Conservation (phyloP, 2,329 filamentous ascomycete species). For the Ceratocystis cubensis region DNA sequence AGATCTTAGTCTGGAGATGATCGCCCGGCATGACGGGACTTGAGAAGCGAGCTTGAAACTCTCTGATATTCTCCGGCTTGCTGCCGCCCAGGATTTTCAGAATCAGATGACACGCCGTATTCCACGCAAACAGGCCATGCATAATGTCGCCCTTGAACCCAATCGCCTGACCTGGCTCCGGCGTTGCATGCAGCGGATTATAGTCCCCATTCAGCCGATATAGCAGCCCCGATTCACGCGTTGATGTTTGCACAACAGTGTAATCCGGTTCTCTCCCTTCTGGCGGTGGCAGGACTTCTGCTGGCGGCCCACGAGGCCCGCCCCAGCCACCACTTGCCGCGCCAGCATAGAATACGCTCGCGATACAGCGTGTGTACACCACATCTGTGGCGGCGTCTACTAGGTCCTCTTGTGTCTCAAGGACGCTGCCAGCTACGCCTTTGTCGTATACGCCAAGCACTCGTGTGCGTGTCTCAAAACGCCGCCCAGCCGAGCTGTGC, state of each 20-base stretch:
- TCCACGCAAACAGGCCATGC: conserved; percentile 82
- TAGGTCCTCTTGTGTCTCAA: conserved; percentile 66
- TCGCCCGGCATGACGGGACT: conserved; percentile 74
- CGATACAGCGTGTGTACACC: conserved; percentile 45
- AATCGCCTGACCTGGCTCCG: conserved; percentile 76
- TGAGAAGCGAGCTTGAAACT: conserved; percentile 82
- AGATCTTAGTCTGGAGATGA: conserved; percentile 68
- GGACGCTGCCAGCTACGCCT: conserved; percentile 67
- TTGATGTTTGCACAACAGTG: conserved; percentile 58
- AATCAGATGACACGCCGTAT: conserved; percentile 60
- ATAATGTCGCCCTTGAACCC: conserved; percentile 83
- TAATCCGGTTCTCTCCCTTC: conserved; percentile 58
- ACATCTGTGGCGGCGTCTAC: conserved; percentile 52
- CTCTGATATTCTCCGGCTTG: conserved; percentile 68
- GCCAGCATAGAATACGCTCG: conserved; percentile 65
- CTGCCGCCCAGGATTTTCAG: conserved; percentile 61
- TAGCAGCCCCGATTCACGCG: conserved; percentile 56
- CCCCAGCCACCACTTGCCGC: conserved; percentile 60
- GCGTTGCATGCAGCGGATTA: conserved; percentile 81
- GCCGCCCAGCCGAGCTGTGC: conserved; percentile 53
- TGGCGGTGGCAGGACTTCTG: conserved; percentile 65
- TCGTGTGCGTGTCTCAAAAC: conserved; percentile 64
- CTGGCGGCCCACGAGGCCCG: conserved; percentile 77
- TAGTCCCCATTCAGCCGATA: conserved; percentile 89
- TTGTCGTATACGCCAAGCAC: conserved; percentile 84